Evolutionary conservation across 2,329 filamentous ascomycete species (phyloP), one percentile per base, ranked within the genome.

Genomic region (Paraphaeosphaeria sporulosa): DNA sequence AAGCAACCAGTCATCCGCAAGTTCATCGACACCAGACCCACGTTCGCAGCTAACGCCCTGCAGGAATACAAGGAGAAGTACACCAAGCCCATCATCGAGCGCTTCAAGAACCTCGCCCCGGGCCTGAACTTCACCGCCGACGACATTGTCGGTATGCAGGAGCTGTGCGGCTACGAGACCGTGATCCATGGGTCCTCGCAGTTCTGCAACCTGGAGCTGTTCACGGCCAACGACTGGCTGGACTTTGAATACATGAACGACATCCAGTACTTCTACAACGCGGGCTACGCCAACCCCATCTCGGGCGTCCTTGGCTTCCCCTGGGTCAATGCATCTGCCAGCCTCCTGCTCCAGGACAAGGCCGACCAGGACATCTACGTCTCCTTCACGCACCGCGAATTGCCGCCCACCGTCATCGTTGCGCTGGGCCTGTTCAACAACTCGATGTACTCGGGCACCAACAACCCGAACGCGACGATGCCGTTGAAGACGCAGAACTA

Each of bases 381-480:
- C 43, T 88, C 86, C 55, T 91, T 91, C 78, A 90, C 89, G 0
- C 89, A 91, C 71, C 85, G 89, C 21, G 88, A 91, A 72, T 78
- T 91, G 2, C 88, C 88, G 1, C 88, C 89, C 1, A 88, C 87
- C 60, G 86, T 90, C 1, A 77, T 88, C 1, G 88, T 90, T 1
- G 87, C 89, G 0, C 82, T 91, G 75, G 89, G 89, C 0, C 80
- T 91, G 4, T 91, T 90, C 81, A 90, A 90, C 79, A 90, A 90
- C 75, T 88, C 86, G 3, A 83, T 80, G 0, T 85, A 84, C 61
- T 80, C 83, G 2, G 84, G 83, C 10, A 78, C 80, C 0, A 81
- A 83, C 58, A 74, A 83, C 15, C 77, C 87, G 64, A 90, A 90
- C 64, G 84, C 82, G 52, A 90, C 88, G 2, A 90, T 91, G 85